phyloP scores from a whole-genome alignment of 129 eudicot species.

The Centaurea solstitialis region DNA sequence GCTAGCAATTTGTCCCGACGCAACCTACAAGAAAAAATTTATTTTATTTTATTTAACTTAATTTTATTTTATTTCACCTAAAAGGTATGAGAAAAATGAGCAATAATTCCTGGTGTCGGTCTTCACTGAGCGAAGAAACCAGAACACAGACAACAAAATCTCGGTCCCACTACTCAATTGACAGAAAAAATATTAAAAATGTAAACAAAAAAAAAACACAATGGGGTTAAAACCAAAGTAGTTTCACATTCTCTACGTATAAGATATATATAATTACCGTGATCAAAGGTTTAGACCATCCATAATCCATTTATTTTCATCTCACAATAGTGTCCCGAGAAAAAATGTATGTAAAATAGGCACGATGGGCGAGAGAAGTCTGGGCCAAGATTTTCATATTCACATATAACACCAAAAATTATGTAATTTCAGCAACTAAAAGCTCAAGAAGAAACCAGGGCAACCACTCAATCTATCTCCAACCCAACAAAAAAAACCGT shows the following conservation, averaged over 20 bases:
- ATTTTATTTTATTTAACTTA: no score
- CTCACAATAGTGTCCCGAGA: not conserved
- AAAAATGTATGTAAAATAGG: not conserved
- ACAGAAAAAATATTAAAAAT: not conserved
- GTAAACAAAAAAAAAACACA: not conserved
- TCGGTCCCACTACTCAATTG: not conserved
- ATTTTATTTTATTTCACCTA: not conserved
- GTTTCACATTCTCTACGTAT: not conserved
- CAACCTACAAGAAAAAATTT: no score
- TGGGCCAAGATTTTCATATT: not conserved
- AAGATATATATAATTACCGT: no score
- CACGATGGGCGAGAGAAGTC: not conserved
- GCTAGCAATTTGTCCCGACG: conserved; percentile 88
- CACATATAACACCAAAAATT: not conserved
- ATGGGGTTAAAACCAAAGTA: not conserved
- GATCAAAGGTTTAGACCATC: not conserved
- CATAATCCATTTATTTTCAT: not conserved
- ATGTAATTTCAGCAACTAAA: not conserved
- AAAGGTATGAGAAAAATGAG: not conserved
- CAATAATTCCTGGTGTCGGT: not conserved
- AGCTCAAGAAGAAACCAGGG: not conserved
- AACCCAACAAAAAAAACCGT: not conserved
- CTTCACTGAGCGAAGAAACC: not conserved
- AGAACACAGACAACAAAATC: not conserved
- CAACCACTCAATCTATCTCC: not conserved